Percentiles rank a stretch among this genome's conserved stretches.
Evolutionary conservation across 768 basidiomycete genomes (phyloP).

Genomic region (Naganishia vaughanmartiniae): DNA sequence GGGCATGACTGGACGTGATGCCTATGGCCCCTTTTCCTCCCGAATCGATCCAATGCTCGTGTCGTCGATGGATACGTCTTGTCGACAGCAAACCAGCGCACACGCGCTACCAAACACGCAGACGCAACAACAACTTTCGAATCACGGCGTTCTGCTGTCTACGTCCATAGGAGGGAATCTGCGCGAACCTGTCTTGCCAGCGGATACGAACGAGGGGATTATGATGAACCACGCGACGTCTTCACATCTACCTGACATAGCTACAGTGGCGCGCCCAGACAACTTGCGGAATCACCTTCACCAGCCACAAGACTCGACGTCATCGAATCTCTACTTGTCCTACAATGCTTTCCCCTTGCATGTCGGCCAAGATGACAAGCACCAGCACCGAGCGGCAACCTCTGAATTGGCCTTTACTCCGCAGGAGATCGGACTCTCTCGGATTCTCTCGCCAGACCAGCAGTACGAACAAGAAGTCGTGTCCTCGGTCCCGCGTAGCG

Average conservation of each 20-base stretch:
- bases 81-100: neutral
- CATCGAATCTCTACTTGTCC: neutral
- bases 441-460: neutral
- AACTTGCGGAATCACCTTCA: neutral
- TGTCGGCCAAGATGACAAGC: neutral
- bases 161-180: slow-evolving; percentile 1
- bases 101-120: neutral
- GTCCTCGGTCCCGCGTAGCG: neutral
- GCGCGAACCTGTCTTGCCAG: neutral
- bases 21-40: neutral
- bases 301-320: neutral
- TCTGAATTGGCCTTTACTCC: neutral
- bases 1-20: neutral
- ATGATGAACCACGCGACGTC: neutral
- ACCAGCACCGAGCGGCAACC: neutral
- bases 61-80: neutral
- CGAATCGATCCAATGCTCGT: neutral
- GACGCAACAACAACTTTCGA: neutral
- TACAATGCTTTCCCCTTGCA: neutral
- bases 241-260: neutral
- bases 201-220: neutral
- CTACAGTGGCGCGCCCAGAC: neutral
- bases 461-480: no score
- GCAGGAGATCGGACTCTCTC: neutral
- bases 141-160: neutral